A percentile compares a stretch with the other conserved stretches of the same genome.
These are phyloP conservation scores for Phytophthora ohioensis DNA, from an alignment of 352 stramenopile genomes.

Conservation along the genomic window DNA sequence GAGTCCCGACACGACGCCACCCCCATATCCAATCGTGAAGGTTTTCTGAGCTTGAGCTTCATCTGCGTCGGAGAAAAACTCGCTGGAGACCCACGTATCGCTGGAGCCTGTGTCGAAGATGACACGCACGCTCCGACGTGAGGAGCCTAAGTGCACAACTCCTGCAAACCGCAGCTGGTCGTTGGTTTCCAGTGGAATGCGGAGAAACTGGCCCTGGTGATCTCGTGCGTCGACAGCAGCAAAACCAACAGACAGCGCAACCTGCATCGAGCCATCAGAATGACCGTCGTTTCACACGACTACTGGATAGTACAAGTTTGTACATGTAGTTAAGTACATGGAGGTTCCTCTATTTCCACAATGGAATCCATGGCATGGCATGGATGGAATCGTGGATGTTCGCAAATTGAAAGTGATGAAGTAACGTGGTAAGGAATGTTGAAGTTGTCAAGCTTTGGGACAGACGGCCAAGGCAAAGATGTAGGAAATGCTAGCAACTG, in stretches of 20 bases:
- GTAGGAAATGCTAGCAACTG: too few relatives aligned
- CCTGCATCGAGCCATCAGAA: not conserved
- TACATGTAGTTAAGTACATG: too few relatives aligned
- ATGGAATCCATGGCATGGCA: too few relatives aligned
- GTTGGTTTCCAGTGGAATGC: constrained; percentile 22
- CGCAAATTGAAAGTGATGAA: too few relatives aligned
- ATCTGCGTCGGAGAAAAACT: not conserved
- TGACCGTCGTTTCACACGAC: not conserved
- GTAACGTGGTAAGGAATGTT: too few relatives aligned
- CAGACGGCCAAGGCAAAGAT: too few relatives aligned
- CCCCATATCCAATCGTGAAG: constrained; percentile 27
- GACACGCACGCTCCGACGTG: constrained; percentile 13
- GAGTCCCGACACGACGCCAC: constrained; percentile 26
- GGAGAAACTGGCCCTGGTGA: constrained; percentile 8
- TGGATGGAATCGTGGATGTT: too few relatives aligned
- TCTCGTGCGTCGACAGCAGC: not conserved
- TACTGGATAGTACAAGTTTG: too few relatives aligned
- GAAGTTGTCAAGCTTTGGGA: too few relatives aligned
- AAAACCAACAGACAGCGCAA: constrained; percentile 1
- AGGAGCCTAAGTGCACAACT: constrained; percentile 3
- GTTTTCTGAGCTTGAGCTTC: not conserved
- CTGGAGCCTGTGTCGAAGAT: constrained; percentile 39
- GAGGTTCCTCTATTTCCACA: too few relatives aligned
- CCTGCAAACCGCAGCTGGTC: constrained; percentile 31
- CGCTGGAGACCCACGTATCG: constrained; percentile 23